phyloP scores from a whole-genome alignment of 768 basidiomycete genomes.

The Leucocoprinus birnbaumii region DNA sequence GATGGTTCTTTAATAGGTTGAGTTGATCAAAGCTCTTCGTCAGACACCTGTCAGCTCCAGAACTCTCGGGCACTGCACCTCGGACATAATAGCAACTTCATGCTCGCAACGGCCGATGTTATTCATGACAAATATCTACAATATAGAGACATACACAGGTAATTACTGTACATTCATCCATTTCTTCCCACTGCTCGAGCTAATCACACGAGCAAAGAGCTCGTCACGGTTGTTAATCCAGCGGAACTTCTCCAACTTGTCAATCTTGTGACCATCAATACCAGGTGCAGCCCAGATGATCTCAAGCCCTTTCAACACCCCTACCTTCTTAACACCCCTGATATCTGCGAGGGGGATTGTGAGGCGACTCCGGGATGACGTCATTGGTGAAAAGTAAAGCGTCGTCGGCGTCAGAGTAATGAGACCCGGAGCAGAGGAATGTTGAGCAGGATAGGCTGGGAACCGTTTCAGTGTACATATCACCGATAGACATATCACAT shows the following conservation, averaged over 20 bases:
- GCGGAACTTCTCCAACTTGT: constrained; percentile 50
- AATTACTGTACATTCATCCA: background rate
- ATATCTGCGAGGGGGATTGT: constrained; percentile 43
- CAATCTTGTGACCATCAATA: constrained; percentile 25
- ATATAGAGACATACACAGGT: background rate
- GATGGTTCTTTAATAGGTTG: background rate
- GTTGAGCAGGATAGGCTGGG: constrained; percentile 61
- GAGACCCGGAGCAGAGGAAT: constrained; percentile 50
- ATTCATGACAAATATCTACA: no score
- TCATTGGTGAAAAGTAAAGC: constrained; percentile 55
- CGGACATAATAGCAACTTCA: no score
- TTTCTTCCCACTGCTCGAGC: constrained; percentile 14
- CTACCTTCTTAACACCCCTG: constrained; percentile 55
- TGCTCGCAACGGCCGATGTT: no score
- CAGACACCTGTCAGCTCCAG: background rate
- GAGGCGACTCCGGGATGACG: constrained; percentile 41
- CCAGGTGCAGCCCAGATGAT: constrained; percentile 37
- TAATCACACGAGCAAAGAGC: constrained; percentile 61
- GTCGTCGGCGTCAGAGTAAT: constrained; percentile 50
- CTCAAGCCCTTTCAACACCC: constrained; percentile 49
- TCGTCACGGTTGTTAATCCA: constrained; percentile 66
- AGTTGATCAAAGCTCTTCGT: background rate
- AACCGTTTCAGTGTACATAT: background rate
- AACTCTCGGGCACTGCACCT: no score
- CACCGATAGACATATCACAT: background rate